Conservation (phyloP, 2,329 filamentous ascomycete species). For the Cytospora piceae region DNA sequence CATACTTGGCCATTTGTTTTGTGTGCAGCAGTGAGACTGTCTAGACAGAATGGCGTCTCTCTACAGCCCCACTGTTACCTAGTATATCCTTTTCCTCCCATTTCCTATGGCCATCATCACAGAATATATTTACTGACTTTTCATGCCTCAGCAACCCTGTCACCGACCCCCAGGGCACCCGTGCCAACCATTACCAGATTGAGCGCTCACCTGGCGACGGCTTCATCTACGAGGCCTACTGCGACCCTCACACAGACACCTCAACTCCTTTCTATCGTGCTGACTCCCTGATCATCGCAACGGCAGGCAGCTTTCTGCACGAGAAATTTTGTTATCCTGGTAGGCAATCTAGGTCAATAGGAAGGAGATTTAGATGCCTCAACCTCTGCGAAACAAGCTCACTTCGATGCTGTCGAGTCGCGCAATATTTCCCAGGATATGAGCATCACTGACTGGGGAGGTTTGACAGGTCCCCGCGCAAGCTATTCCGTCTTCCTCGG, state of each 20-base stretch:
- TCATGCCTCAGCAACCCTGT: neutral
- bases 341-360: neutral
- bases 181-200: neutral
- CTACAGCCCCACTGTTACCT: slow-evolving; percentile 2
- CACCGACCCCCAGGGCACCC: neutral
- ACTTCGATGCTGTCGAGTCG: no score
- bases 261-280: neutral
- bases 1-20: neutral
- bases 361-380: neutral
- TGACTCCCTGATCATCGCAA: slow-evolving; percentile 18
- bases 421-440: neutral
- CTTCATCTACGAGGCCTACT: slow-evolving; percentile 11
- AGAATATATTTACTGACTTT: neutral
- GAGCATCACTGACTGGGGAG: neutral
- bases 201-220: slow-evolving; percentile 2
- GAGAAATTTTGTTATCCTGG: slow-evolving; percentile 18
- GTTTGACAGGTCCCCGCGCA: neutral
- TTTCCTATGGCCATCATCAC: neutral
- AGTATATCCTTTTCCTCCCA: neutral
- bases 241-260: neutral
- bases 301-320: slow-evolving; percentile 12
- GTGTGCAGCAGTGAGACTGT: neutral
- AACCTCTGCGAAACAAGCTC: neutral
- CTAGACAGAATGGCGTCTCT: neutral
- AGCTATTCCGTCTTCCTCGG: slow-evolving; percentile 20